These are phyloP conservation scores for Coffea humblotiana DNA, from an alignment of 305 asterid species.

Conservation along the genomic window DNA sequence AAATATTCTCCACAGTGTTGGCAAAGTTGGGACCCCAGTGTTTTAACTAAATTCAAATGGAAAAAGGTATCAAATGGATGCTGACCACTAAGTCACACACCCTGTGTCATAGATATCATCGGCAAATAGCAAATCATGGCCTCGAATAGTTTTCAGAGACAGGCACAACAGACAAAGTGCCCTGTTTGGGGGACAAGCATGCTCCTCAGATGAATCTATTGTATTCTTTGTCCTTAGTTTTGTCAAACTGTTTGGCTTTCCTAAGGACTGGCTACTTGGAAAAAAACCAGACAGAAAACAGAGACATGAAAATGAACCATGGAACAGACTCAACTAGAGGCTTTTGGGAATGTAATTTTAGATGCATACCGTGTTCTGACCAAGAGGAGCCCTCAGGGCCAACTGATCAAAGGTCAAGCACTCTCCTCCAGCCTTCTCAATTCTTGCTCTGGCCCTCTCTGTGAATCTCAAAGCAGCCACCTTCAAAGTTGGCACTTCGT, in stretches of 20 bases:
- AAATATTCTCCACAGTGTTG: background rate
- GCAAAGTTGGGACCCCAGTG: background rate
- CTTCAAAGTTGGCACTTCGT: conserved; percentile 33
- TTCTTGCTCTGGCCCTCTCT: conserved; percentile 37
- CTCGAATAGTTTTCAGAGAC: background rate
- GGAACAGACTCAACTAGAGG: background rate
- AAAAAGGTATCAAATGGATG: background rate
- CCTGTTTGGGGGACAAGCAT: background rate
- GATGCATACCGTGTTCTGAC: conserved; percentile 40
- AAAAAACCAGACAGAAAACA: background rate
- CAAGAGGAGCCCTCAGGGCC: conserved; percentile 42
- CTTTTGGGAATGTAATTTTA: background rate
- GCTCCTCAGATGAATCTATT: background rate
- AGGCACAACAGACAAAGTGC: background rate
- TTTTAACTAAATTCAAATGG: background rate
- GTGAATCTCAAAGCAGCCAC: conserved; percentile 42
- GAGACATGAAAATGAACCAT: background rate
- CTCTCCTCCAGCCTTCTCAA: conserved; percentile 45
- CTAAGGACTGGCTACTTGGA: background rate
- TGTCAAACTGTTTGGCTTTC: background rate
- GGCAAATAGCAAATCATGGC: background rate
- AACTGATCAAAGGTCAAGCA: conserved; percentile 44
- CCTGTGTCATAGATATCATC: background rate
- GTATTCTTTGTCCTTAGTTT: background rate
- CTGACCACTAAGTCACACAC: background rate